Conservation (phyloP, 805 yeast species). For the Metschnikowia lochheadii region DNA sequence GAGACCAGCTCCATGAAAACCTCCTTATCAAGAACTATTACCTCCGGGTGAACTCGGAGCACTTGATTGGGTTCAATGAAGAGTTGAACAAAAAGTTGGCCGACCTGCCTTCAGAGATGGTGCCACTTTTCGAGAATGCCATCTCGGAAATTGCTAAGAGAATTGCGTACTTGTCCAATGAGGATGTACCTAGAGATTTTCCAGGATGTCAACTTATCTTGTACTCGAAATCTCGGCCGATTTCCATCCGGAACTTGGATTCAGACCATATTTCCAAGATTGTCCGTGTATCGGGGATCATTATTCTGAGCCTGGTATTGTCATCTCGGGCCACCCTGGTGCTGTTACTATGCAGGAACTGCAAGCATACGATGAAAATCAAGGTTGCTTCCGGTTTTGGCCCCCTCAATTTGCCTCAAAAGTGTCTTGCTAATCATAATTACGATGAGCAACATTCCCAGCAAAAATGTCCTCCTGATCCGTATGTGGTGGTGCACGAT, state of each 20-base stretch:
- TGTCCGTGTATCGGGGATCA: slow-evolving; percentile 87
- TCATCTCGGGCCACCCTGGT: slow-evolving; percentile 82
- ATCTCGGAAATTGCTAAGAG: slow-evolving; percentile 83
- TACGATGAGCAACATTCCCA: slow-evolving; percentile 41
- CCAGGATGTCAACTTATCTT: slow-evolving; percentile 84
- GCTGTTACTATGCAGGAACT: slow-evolving; percentile 80
- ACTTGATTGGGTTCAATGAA: slow-evolving; percentile 82
- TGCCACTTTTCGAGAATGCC: slow-evolving; percentile 80
- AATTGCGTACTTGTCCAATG: slow-evolving; percentile 51
- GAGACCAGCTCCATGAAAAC: slow-evolving; percentile 89
- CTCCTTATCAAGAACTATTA: slow-evolving; percentile 70
- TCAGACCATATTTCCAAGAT: slow-evolving; percentile 86
- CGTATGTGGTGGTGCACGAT: slow-evolving; percentile 90
- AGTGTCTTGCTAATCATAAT: slow-evolving; percentile 50
- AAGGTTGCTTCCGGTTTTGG: slow-evolving; percentile 68
- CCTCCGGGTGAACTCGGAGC: slow-evolving; percentile 74
- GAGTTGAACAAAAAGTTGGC: slow-evolving; percentile 77
- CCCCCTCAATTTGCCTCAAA: slow-evolving; percentile 59
- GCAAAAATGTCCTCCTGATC: slow-evolving; percentile 80
- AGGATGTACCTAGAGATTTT: slow-evolving; percentile 50
- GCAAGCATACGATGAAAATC: slow-evolving; percentile 74
- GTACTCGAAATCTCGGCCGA: slow-evolving; percentile 64
- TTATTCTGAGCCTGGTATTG: slow-evolving; percentile 86
- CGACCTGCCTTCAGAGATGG: slow-evolving; percentile 84
- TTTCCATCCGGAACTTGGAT: slow-evolving; percentile 76